Evolutionary conservation across 129 eudicot genomes (phyloP).

Genomic region (Logfia minima): DNA sequence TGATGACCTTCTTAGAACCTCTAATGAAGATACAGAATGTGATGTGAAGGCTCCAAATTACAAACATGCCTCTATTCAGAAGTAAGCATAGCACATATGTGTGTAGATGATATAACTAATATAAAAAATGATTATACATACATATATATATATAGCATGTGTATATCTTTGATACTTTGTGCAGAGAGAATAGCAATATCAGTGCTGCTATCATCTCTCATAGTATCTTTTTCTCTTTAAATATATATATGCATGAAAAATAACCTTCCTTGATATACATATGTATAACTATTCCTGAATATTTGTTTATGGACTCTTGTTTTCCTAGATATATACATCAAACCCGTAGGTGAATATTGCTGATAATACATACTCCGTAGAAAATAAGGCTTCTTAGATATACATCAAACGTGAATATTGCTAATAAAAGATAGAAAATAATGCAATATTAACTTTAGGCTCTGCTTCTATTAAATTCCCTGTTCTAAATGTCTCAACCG

Average conservation of each 20-base stretch:
- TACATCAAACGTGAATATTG: background rate
- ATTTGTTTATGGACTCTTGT: background rate
- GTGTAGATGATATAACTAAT: background rate
- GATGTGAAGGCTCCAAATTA: slow-evolving; percentile 7
- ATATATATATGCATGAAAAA: too few species aligned
- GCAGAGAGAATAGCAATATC: too few species aligned
- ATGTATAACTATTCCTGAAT: background rate
- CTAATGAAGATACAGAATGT: slow-evolving; percentile 28
- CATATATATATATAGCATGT: too few species aligned
- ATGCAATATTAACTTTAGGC: background rate
- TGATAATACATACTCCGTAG: too few species aligned
- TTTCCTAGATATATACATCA: background rate
- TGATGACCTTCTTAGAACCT: slow-evolving; percentile 18
- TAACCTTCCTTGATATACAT: too few species aligned
- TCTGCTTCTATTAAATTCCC: too few species aligned
- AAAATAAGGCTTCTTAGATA: background rate
- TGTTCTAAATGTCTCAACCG: too few species aligned
- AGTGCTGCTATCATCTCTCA: too few species aligned
- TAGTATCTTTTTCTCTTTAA: too few species aligned
- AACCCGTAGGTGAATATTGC: too few species aligned
- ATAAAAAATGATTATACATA: too few species aligned
- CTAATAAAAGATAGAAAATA: background rate
- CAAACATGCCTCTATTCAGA: slow-evolving; percentile 5
- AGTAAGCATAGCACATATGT: slow-evolving; percentile 15
- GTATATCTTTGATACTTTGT: too few species aligned